Percentiles rank a stretch among this genome's conserved stretches.
Conservation (phyloP, 192 early-diverging fungal genomes). For the Coemansia sp. region DNA sequence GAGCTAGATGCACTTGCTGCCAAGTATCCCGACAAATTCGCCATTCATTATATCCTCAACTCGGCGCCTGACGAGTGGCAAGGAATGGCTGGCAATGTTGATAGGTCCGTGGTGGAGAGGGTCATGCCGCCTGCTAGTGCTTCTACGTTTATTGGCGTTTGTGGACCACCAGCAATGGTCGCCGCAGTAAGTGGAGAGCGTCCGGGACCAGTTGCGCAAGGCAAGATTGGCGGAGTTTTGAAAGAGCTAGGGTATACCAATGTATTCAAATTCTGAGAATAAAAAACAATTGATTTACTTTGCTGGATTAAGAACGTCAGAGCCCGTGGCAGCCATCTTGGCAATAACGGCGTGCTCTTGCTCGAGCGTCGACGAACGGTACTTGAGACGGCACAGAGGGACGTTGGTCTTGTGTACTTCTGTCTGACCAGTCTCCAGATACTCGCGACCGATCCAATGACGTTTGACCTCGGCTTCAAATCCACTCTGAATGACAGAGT, state of each 20-base stretch:
- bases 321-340: constrained; percentile 16
- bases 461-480: constrained; percentile 89
- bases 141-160: constrained; percentile 64
- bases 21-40: constrained; percentile 65
- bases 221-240: constrained; percentile 79
- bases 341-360: constrained; percentile 65
- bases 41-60: constrained; percentile 69
- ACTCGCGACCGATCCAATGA: constrained; percentile 86
- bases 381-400: constrained; percentile 82
- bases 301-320: background rate
- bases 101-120: constrained; percentile 68
- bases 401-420: constrained; percentile 94
- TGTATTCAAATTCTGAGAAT: constrained; percentile 77
- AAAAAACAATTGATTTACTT: constrained; percentile 21
- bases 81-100: constrained; percentile 71
- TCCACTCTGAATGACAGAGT: constrained; percentile 88
- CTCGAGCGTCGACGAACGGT: constrained; percentile 82
- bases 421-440: constrained; percentile 74
- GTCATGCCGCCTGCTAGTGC: constrained; percentile 63
- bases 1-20: constrained; percentile 65
- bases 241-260: constrained; percentile 79
- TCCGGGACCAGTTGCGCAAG: constrained; percentile 80
- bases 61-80: constrained; percentile 71
- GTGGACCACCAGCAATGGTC: constrained; percentile 77
- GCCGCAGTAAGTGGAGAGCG: constrained; percentile 75